Evolutionary conservation across 805 yeast species (phyloP).

Genomic region (Myxozyma lipomycoides): DNA sequence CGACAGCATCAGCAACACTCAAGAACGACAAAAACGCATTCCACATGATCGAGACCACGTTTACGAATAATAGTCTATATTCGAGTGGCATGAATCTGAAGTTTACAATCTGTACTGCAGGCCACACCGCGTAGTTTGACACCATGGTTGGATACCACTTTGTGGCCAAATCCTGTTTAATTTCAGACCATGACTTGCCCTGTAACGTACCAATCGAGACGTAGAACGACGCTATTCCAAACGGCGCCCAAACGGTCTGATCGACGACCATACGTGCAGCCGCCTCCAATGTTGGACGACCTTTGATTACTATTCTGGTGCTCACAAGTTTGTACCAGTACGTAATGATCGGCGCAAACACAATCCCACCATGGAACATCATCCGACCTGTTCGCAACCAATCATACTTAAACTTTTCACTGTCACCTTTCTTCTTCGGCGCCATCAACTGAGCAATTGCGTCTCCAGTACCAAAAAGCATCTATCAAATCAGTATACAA

Average conservation of each 20-base stretch:
- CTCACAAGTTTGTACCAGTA: conserved; percentile 45
- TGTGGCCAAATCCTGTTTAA: conserved; percentile 35
- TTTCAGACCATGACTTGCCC: conserved; percentile 42
- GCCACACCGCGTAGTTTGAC: conserved; percentile 81
- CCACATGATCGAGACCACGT: conserved; percentile 74
- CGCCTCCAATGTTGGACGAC: conserved; percentile 37
- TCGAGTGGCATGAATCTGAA: conserved; percentile 41
- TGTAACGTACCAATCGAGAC: conserved; percentile 65
- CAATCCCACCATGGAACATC: conserved; percentile 60
- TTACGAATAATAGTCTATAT: conserved; percentile 61
- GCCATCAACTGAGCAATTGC: conserved; percentile 60
- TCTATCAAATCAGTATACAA: conserved; percentile 3
- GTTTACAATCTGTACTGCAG: conserved; percentile 63
- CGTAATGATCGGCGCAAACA: conserved; percentile 73
- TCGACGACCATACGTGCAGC: conserved; percentile 58
- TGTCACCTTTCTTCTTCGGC: conserved; percentile 32
- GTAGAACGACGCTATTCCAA: conserved; percentile 65
- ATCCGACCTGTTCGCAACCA: conserved; percentile 58
- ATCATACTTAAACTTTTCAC: conserved; percentile 42
- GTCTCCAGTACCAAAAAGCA: conserved; percentile 71
- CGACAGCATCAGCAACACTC: conserved; percentile 9
- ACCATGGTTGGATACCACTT: conserved; percentile 60
- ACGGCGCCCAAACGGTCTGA: conserved; percentile 73
- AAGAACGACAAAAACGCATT: conserved; percentile 63
- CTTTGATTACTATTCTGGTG: conserved; percentile 17